Conservation (phyloP, 495 filamentous ascomycete species). For the Lasiosphaeria miniovina region DNA sequence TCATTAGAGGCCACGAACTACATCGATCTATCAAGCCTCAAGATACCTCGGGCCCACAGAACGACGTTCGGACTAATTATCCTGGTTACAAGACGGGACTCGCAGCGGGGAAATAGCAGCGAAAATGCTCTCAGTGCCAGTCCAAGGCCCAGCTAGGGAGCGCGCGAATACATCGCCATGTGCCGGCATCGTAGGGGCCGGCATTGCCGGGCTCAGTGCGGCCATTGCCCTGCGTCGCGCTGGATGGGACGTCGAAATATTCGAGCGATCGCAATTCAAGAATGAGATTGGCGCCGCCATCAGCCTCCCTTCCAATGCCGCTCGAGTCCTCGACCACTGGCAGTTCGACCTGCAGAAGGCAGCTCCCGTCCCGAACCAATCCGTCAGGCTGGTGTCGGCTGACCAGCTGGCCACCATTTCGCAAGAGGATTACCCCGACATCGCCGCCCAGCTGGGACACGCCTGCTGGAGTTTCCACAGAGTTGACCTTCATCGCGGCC, state of each 20-base stretch:
- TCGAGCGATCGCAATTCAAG: constrained; percentile 51
- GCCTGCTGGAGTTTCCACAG: constrained; percentile 44
- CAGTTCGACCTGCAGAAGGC: constrained; percentile 41
- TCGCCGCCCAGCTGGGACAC: constrained; percentile 22
- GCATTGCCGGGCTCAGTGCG: constrained; percentile 31
- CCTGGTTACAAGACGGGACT: too few relatives aligned
- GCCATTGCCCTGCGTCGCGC: constrained; percentile 48
- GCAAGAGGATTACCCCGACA: constrained; percentile 31
- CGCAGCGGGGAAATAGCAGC: too few relatives aligned
- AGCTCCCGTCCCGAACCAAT: constrained; percentile 31
- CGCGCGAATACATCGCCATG: constrained; percentile 6
- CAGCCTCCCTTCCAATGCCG: constrained; percentile 49
- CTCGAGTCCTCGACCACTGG: constrained; percentile 45
- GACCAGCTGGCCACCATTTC: constrained; percentile 24
- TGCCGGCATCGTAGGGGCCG: constrained; percentile 41
- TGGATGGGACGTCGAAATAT: constrained; percentile 50
- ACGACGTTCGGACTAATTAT: too few relatives aligned
- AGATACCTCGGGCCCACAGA: too few relatives aligned
- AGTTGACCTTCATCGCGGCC: constrained; percentile 53
- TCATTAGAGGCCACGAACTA: too few relatives aligned
- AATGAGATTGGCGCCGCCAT: constrained; percentile 57
- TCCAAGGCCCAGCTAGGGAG: too few relatives aligned
- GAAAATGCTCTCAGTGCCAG: too few relatives aligned
- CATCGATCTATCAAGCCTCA: too few relatives aligned
- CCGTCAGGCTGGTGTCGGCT: constrained; percentile 29